Base-by-base conservation (phyloP, 805 yeast genomes). In the Yamadazyma akitaensis region DNA sequence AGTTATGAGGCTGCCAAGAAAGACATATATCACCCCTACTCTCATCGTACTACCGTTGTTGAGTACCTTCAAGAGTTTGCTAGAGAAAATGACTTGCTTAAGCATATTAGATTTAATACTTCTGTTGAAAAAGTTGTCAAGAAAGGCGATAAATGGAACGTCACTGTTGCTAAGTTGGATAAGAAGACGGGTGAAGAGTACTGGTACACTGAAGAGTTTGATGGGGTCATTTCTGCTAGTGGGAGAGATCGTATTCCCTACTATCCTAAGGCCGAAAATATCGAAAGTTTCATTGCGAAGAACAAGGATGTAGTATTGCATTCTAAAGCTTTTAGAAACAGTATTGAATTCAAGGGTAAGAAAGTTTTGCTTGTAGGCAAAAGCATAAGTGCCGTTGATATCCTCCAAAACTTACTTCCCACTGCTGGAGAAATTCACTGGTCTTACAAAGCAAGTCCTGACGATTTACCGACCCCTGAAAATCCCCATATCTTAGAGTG, bases 181-280 rank as follows among this genome's bases (percentile, higher is more conserved):
- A 47, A 57, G 31, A 48, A 49, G 12, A 49, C 46, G 5, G 34
- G 37, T 2, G 47, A 37, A 7, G 43, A 31, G 6, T 74, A 79
- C 78, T 38, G 41, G 41, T 75, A 75, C 49, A 58, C 52, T 14
- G 76, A 76, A 39, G 57, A 56, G 30, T 79, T 72, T 51, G 90
- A 85, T 58, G 85, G 81, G 9, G 77, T 85, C 6, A 77, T 79
- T 2, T 60, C 83, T 9, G 84, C 88, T 9, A 65, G 76, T 8
- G 92, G 92, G 1, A 79, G 80, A 48, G 82, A 76, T 59, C 77
- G 81, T 40, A 65, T 74, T 30, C 91, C 92, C 0, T 71, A 57
- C 53, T 62, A 79, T 38, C 91, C 92, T 1, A 62, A 70, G n/a
- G 70, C 75, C 36, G 60, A 64, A 2, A 89, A 89, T 1, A 56